Conservation (phyloP, 306 rosid species). For the Prosopis cineraria region DNA sequence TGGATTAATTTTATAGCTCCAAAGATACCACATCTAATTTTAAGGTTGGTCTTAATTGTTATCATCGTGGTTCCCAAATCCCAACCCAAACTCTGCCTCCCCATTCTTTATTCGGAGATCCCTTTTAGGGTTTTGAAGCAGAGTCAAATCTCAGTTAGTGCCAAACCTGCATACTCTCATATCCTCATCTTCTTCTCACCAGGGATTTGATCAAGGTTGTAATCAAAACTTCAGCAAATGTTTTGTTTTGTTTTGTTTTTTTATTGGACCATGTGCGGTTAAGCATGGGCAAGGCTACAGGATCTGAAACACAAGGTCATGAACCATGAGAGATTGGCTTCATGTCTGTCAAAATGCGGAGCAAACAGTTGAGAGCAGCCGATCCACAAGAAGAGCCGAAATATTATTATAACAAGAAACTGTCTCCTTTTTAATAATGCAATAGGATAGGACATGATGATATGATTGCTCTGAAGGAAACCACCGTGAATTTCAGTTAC, state of each 20-base stretch:
- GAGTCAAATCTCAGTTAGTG: background rate
- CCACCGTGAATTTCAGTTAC: too few species aligned
- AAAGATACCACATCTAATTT: conserved; percentile 29
- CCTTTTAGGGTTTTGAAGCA: background rate
- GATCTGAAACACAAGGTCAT: conserved; percentile 39
- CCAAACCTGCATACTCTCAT: background rate
- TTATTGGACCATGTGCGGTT: conserved; percentile 62
- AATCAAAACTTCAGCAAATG: too few species aligned
- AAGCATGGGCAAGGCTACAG: conserved; percentile 51
- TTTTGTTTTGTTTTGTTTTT: too few species aligned
- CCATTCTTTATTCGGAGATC: background rate
- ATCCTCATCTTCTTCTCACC: background rate
- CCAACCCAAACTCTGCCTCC: conserved; percentile 37
- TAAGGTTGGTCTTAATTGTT: conserved; percentile 39
- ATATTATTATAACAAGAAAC: background rate
- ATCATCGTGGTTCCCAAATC: background rate
- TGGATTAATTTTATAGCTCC: conserved; percentile 31
- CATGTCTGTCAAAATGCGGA: conserved; percentile 29
- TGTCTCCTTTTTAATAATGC: background rate
- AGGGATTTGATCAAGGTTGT: too few species aligned
- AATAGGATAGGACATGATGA: background rate
- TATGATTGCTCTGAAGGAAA: too few species aligned
- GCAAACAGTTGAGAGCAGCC: background rate
- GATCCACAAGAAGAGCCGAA: conserved; percentile 11
- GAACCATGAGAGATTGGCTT: conserved; percentile 39